Evolutionary conservation across 768 basidiomycete genomes (phyloP).

Genomic region (Pleurotus cornucopiae): DNA sequence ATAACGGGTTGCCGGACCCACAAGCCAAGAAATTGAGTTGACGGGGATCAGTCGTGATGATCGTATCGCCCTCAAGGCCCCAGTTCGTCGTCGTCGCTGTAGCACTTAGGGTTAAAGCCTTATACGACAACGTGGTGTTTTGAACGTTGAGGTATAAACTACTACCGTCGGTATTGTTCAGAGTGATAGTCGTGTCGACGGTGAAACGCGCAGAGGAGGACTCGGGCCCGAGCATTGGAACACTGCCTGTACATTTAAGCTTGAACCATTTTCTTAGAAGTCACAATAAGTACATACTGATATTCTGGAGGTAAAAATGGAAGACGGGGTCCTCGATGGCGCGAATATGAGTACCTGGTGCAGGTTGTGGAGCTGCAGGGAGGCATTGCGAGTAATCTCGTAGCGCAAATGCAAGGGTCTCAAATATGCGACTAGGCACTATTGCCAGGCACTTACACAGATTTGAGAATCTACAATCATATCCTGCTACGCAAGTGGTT

Average conservation of each 20-base stretch:
- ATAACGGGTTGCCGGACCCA: conserved; percentile 31
- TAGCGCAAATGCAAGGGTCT: background rate
- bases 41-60: conserved; percentile 47
- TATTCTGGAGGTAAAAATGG: conserved; percentile 53
- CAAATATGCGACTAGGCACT: background rate
- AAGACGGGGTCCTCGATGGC: conserved; percentile 47
- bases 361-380: conserved; percentile 29
- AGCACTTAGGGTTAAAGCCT: conserved; percentile 38
- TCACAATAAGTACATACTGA: conserved; percentile 21
- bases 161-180: conserved; percentile 36
- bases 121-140: conserved; percentile 41
- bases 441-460: conserved; percentile 24
- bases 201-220: conserved; percentile 46
- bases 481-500: conserved; percentile 39
- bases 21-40: conserved; percentile 56
- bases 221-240: conserved; percentile 49
- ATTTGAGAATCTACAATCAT: conserved; percentile 36
- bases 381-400: conserved; percentile 53
- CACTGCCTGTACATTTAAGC: conserved; percentile 28
- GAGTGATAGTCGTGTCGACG: conserved; percentile 40
- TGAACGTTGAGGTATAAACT: conserved; percentile 46
- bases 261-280: no score
- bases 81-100: conserved; percentile 49
- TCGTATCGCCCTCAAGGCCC: conserved; percentile 57
- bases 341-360: conserved; percentile 44